Conservation (phyloP, 345 rosid species). For the Geranium rotundifolium region DNA sequence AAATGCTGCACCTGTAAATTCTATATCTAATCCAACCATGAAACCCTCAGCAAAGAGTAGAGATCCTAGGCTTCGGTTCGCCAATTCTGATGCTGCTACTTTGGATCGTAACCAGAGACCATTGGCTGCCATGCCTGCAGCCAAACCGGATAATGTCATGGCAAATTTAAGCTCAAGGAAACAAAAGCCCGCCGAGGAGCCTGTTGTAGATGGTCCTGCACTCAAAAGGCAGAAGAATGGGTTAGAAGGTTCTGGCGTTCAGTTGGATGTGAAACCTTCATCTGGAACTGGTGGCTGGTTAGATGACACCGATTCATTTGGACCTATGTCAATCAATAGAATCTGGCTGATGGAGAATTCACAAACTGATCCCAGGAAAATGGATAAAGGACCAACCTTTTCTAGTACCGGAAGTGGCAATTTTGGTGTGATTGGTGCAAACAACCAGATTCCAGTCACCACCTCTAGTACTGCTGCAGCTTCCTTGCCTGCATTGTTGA, state of each 20-base stretch:
- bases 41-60: constrained; percentile 64
- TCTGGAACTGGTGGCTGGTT: constrained; percentile 59
- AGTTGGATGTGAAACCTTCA: constrained; percentile 24
- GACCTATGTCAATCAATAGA: constrained; percentile 21
- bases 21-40: constrained; percentile 23
- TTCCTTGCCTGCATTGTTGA: constrained; percentile 45
- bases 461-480: constrained; percentile 18
- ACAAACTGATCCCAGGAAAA: constrained; percentile 29
- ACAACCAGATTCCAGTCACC: constrained; percentile 23
- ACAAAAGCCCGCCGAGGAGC: constrained; percentile 48
- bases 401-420: constrained; percentile 20
- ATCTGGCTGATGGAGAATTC: constrained; percentile 16
- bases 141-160: constrained; percentile 30
- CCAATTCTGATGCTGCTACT: constrained; percentile 32
- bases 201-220: constrained; percentile 36
- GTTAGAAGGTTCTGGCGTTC: constrained; percentile 23
- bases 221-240: constrained; percentile 49
- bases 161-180: constrained; percentile 41
- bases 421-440: constrained; percentile 23
- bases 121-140: constrained; percentile 13
- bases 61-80: constrained; percentile 84
- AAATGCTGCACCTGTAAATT: constrained; percentile 17
- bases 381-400: constrained; percentile 29
- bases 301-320: constrained; percentile 40
- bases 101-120: constrained; percentile 24